These are phyloP conservation scores for Pulicaria dysenterica DNA, from an alignment of 129 eudicot genomes.

Conservation along the genomic window DNA sequence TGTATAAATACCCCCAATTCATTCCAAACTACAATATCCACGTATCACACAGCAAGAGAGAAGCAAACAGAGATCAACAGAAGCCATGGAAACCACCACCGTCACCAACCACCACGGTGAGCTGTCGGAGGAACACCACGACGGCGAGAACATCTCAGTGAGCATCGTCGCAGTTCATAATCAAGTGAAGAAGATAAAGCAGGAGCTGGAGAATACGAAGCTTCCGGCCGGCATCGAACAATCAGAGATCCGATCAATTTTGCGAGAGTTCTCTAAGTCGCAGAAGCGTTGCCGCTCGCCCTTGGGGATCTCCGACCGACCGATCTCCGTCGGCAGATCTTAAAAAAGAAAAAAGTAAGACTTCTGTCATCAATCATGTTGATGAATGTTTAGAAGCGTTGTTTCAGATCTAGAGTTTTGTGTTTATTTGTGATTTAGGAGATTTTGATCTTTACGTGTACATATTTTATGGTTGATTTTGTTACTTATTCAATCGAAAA, in stretches of 20 bases:
- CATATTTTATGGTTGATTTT: slow-evolving; percentile 5
- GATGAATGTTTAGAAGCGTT: slow-evolving; percentile 3
- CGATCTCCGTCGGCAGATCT: slow-evolving; percentile 49
- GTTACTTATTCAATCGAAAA: neutral
- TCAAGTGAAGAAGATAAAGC: slow-evolving; percentile 63
- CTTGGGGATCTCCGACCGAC: slow-evolving; percentile 48
- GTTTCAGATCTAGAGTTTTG: slow-evolving; percentile 5
- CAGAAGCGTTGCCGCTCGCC: slow-evolving; percentile 61
- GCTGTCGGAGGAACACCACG: neutral
- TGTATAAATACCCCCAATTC: slow-evolving; percentile 22
- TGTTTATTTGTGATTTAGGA: slow-evolving; percentile 7
- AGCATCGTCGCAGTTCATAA: slow-evolving; percentile 50
- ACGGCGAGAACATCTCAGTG: neutral
- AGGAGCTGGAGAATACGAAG: slow-evolving; percentile 58
- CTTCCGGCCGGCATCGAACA: slow-evolving; percentile 40
- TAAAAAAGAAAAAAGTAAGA: neutral
- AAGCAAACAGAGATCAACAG: neutral
- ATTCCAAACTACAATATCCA: slow-evolving; percentile 5
- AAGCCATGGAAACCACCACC: slow-evolving; percentile 16
- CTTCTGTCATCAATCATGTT: neutral
- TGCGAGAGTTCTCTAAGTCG: slow-evolving; percentile 39
- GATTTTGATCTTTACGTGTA: slow-evolving; percentile 29
- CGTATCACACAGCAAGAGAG: neutral
- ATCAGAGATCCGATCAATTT: slow-evolving; percentile 39
- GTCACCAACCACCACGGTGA: slow-evolving; percentile 21